phyloP scores from a whole-genome alignment of 371 early-diverging fungal genomes.

The Mortierella sp. region DNA sequence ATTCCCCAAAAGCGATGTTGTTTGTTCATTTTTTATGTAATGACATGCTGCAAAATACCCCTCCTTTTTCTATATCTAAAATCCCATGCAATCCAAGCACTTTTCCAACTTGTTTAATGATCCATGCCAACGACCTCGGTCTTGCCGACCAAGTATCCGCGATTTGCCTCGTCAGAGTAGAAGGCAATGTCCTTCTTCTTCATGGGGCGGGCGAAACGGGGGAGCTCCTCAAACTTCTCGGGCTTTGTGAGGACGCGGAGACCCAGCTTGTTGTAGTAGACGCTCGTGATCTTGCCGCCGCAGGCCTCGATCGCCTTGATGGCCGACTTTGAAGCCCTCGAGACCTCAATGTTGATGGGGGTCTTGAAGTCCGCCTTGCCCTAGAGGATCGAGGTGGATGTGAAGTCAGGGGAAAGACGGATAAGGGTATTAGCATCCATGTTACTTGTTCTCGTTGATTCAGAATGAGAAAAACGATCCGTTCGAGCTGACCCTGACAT shows the following conservation, averaged over 20 bases:
- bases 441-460: background rate
- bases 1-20: background rate
- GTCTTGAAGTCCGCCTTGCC: constrained; percentile 77
- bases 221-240: constrained; percentile 81
- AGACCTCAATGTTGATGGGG: constrained; percentile 87
- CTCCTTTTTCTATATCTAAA: background rate
- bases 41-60: constrained; percentile 3
- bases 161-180: constrained; percentile 74
- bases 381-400: constrained; percentile 42
- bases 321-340: constrained; percentile 85
- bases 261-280: constrained; percentile 85
- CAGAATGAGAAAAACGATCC: background rate
- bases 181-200: constrained; percentile 72
- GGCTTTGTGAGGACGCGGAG: constrained; percentile 85
- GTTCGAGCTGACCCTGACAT: background rate
- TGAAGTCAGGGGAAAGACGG: too few relatives aligned
- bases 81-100: background rate
- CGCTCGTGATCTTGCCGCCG: constrained; percentile 88
- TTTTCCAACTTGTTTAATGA: constrained; percentile 24
- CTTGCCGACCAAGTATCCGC: constrained; percentile 77
- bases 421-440: background rate
- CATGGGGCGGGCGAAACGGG: constrained; percentile 72
- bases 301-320: constrained; percentile 86
- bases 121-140: constrained; percentile 58
- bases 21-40: constrained; percentile 14